A percentile compares a stretch with the other conserved stretches of the same genome.
These are phyloP conservation scores for Mallotus repandus DNA, from an alignment of 441 rosid genomes.

Conservation along the genomic window DNA sequence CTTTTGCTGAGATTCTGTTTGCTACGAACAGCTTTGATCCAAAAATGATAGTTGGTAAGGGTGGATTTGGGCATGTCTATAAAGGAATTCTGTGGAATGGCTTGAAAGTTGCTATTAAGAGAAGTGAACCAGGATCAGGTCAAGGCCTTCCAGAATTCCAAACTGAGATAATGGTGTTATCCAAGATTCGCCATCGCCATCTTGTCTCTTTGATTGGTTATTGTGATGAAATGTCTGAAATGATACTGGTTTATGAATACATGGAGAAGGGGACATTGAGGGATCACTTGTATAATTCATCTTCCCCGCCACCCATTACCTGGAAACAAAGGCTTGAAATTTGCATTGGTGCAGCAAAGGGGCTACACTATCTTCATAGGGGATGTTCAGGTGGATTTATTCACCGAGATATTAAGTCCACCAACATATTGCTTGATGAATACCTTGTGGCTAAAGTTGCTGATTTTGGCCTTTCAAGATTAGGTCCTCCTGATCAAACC, in stretches of 20 bases:
- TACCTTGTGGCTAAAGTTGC: constrained; percentile 35
- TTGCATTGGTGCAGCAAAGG: constrained; percentile 54
- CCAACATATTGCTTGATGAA: constrained; percentile 40
- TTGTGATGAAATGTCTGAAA: constrained; percentile 39
- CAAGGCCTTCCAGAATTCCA: constrained; percentile 47
- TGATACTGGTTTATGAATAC: constrained; percentile 50
- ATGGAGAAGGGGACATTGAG: constrained; percentile 47
- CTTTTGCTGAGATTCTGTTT: constrained; percentile 30
- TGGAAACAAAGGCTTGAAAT: constrained; percentile 57
- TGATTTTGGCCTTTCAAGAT: constrained; percentile 52
- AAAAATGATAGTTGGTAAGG: constrained; percentile 36
- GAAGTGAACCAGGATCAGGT: constrained; percentile 42
- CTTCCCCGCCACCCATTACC: constrained; percentile 27
- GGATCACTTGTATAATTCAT: constrained; percentile 37
- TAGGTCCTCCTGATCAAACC: constrained; percentile 34
- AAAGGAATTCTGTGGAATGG: constrained; percentile 38
- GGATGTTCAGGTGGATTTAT: constrained; percentile 36
- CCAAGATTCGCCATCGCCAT: constrained; percentile 42
- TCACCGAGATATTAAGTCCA: constrained; percentile 44
- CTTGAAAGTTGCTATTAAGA: constrained; percentile 41
- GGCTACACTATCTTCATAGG: constrained; percentile 49
- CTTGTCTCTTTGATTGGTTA: constrained; percentile 51
- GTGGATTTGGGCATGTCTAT: constrained; percentile 45
- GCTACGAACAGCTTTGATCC: constrained; percentile 41
- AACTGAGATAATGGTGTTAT: constrained; percentile 42